phyloP scores from a whole-genome alignment of 805 yeast genomes.

The Barnettozyma siamensis region DNA sequence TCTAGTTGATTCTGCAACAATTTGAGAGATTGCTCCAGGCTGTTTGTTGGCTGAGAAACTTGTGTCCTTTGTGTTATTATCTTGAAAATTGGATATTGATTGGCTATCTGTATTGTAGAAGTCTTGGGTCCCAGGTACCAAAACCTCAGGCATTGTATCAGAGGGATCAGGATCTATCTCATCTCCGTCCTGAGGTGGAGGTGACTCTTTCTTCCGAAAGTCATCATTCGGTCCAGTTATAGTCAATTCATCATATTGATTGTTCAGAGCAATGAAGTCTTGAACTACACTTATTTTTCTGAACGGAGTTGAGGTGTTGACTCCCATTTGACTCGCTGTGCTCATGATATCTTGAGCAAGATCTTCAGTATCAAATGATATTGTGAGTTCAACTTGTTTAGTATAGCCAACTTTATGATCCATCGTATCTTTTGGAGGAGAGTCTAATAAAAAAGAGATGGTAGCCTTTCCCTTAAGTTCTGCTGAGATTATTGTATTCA shows the following conservation, averaged over 20 bases:
- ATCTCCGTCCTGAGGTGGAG: too few relatives aligned
- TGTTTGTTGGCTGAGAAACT: slow-evolving; percentile 11
- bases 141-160: slow-evolving; percentile 6
- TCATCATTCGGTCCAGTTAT: slow-evolving; percentile 3
- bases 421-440: slow-evolving; percentile 13
- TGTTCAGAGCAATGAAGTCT: slow-evolving; percentile 22
- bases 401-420: slow-evolving; percentile 6
- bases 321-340: background rate
- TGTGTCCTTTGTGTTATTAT: slow-evolving; percentile 19
- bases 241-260: slow-evolving; percentile 6
- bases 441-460: too few relatives aligned
- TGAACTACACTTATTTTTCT: slow-evolving; percentile 30
- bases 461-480: too few relatives aligned
- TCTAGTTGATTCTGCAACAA: slow-evolving; percentile 17
- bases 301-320: slow-evolving; percentile 6
- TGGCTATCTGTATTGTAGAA: slow-evolving; percentile 12
- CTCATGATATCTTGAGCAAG: background rate
- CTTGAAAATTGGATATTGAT: slow-evolving; percentile 13
- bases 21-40: slow-evolving; percentile 13
- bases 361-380: slow-evolving; percentile 6
- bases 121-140: slow-evolving; percentile 1
- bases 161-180: too few relatives aligned
- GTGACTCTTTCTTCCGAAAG: too few relatives aligned
- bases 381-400: background rate
- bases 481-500: too few relatives aligned